Evolutionary conservation across 345 rosid genomes (phyloP).

Genomic region (Lumnitzera racemosa): DNA sequence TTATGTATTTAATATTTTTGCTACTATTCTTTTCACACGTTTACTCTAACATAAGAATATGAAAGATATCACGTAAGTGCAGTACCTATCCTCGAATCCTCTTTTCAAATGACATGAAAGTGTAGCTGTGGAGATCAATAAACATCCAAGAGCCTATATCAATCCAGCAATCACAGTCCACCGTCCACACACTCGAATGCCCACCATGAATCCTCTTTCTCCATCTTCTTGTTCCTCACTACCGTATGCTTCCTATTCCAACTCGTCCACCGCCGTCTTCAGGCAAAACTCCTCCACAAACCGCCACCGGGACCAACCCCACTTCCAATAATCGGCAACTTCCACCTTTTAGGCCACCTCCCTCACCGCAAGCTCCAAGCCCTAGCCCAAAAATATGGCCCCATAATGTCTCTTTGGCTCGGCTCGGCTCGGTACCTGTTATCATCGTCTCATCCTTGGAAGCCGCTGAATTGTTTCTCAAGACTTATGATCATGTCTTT

Average conservation of each 20-base stretch:
- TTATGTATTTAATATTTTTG: too few relatives aligned
- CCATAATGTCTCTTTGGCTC: constrained; percentile 34
- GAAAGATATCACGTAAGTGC: too few relatives aligned
- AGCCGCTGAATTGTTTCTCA: constrained; percentile 4
- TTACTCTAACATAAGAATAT: too few relatives aligned
- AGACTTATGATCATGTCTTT: constrained; percentile 27
- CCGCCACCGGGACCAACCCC: constrained; percentile 1
- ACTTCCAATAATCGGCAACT: constrained; percentile 16
- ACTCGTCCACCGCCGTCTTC: not conserved
- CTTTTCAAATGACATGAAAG: too few relatives aligned
- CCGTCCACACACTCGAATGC: too few relatives aligned
- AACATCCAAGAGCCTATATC: too few relatives aligned
- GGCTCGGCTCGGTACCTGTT: constrained; percentile 27
- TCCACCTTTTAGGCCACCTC: constrained; percentile 36
- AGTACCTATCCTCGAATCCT: too few relatives aligned
- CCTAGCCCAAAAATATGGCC: constrained; percentile 34
- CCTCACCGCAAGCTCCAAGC: constrained; percentile 28
- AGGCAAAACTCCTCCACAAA: not conserved
- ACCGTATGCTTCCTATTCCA: not conserved
- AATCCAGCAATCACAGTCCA: too few relatives aligned
- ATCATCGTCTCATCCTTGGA: constrained; percentile 36
- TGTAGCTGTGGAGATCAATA: too few relatives aligned
- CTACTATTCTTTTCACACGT: too few relatives aligned
- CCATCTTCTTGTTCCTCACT: too few relatives aligned
- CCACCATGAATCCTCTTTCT: too few relatives aligned